phyloP scores from a whole-genome alignment of 2,329 filamentous ascomycete genomes.

The Pseudocercospora macadamiae region DNA sequence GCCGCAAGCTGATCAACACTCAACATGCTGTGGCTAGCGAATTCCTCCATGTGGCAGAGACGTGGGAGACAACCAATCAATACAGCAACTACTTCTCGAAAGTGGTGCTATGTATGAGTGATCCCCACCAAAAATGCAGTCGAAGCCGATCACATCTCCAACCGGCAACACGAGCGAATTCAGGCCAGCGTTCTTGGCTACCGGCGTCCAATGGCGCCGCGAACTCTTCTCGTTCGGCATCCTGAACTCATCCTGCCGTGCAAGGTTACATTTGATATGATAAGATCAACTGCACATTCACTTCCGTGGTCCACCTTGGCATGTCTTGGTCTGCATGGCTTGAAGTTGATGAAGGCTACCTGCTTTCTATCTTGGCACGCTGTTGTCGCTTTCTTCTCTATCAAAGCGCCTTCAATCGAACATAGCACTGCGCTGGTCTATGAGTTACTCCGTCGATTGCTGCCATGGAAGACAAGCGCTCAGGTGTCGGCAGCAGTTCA shows the following conservation, averaged over 20 bases:
- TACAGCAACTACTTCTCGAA: not conserved
- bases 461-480: slow-evolving; percentile 28
- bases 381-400: too few species aligned
- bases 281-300: not conserved
- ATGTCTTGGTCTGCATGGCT: not conserved
- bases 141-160: not conserved
- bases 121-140: not conserved
- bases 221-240: not conserved
- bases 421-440: slow-evolving; percentile 34
- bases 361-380: too few species aligned
- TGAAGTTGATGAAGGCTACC: not conserved
- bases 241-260: not conserved
- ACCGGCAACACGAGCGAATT: not conserved
- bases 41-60: not conserved
- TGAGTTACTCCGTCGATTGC: slow-evolving; percentile 36
- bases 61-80: not conserved
- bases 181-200: not conserved
- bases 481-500: slow-evolving; percentile 29
- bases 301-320: not conserved
- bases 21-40: not conserved
- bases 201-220: not conserved
- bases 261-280: not conserved
- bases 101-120: not conserved
- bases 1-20: not conserved
- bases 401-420: slow-evolving; percentile 18